Percentiles rank a stretch among this genome's conserved stretches.
These are phyloP conservation scores for Akanthomyces muscarius DNA, from an alignment of 2,329 filamentous ascomycete species.

Conservation along the genomic window DNA sequence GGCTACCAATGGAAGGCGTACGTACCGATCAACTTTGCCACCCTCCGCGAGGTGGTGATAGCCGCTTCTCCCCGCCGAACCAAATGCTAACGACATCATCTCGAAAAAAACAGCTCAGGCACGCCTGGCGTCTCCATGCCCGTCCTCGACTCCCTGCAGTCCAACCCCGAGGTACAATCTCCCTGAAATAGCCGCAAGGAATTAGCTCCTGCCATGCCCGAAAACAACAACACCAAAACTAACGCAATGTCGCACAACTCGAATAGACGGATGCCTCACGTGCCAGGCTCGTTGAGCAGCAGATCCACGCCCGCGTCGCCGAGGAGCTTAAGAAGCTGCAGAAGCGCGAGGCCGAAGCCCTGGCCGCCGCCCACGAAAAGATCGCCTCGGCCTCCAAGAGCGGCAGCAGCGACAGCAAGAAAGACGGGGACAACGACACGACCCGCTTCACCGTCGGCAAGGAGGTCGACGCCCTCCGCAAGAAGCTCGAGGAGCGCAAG, in stretches of 20 bases:
- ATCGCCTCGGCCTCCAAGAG: constrained; percentile 58
- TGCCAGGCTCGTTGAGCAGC: constrained; percentile 75
- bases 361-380: constrained; percentile 65
- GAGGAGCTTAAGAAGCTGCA: constrained; percentile 79
- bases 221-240: not conserved
- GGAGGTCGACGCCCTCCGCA: constrained; percentile 56
- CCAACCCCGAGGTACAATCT: constrained; percentile 71
- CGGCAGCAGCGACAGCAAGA: constrained; percentile 31
- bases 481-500: constrained; percentile 59
- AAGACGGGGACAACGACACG: constrained; percentile 33
- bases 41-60: constrained; percentile 15
- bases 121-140: constrained; percentile 67
- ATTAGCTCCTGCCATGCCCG: not conserved
- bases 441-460: constrained; percentile 51
- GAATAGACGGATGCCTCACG: constrained; percentile 82
- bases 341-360: constrained; percentile 63
- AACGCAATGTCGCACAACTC: not conserved
- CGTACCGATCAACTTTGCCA: constrained; percentile 25
- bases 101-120: constrained; percentile 33
- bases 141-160: constrained; percentile 77
- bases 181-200: not conserved
- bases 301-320: constrained; percentile 82
- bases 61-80: not conserved
- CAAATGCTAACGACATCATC: constrained; percentile 15
- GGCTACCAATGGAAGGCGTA: constrained; percentile 53